Evolutionary conservation across 176 grass and related monocot genomes (phyloP).

Genomic region (Cenchrus fungigraminus): DNA sequence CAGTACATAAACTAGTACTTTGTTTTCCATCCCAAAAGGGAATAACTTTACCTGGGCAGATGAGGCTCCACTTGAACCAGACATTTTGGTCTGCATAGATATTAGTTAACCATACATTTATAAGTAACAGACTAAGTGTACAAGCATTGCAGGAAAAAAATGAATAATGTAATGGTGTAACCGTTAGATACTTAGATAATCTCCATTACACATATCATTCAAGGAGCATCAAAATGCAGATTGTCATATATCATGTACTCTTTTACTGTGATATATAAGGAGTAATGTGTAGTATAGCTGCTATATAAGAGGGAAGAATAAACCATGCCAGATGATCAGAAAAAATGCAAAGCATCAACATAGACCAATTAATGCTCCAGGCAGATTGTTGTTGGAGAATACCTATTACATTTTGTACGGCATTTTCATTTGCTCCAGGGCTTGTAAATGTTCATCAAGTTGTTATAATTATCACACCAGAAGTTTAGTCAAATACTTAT

Average conservation of each 20-base stretch:
- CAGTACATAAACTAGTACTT: constrained; percentile 22
- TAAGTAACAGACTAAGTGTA: constrained; percentile 1
- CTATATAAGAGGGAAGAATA: not conserved
- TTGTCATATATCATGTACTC: constrained; percentile 19
- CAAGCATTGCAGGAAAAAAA: constrained; percentile 5
- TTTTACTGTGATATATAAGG: constrained; percentile 4
- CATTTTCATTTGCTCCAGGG: not conserved
- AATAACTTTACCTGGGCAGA: constrained; percentile 70
- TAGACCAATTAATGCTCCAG: not conserved
- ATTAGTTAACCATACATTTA: not conserved
- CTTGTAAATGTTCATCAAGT: constrained; percentile 11
- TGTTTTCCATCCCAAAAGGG: not conserved
- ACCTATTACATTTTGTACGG: not conserved
- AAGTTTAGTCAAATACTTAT: constrained; percentile 10
- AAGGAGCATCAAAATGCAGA: not conserved
- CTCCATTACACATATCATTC: not conserved
- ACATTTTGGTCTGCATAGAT: constrained; percentile 71
- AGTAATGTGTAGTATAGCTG: constrained; percentile 9
- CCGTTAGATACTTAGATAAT: not conserved
- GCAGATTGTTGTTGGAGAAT: not conserved
- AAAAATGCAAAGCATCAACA: constrained; percentile 6
- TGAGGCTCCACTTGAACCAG: constrained; percentile 70
- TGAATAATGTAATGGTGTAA: constrained; percentile 7
- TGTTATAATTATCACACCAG: not conserved
- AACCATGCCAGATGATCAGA: constrained; percentile 15